phyloP scores from a whole-genome alignment of 805 yeast species.

The Teunomyces cretensis region DNA sequence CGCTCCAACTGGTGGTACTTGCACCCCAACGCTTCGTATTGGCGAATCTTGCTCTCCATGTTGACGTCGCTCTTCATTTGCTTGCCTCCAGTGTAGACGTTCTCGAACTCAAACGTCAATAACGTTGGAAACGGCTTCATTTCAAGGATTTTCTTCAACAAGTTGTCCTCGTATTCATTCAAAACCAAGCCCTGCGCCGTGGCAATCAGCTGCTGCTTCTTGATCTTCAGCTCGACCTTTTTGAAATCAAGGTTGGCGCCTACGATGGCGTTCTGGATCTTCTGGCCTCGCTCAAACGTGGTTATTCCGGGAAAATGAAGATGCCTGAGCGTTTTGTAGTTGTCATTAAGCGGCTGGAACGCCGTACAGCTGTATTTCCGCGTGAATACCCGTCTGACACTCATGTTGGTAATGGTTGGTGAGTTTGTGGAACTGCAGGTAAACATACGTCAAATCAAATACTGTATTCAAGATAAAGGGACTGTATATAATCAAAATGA shows the following conservation, averaged over 20 bases:
- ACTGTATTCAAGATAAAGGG: no score
- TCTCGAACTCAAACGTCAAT: slow-evolving; percentile 79
- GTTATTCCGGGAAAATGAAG: slow-evolving; percentile 44
- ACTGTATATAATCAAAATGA: neutral
- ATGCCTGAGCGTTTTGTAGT: slow-evolving; percentile 37
- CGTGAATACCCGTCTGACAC: neutral
- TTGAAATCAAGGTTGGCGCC: slow-evolving; percentile 59
- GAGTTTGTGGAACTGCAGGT: neutral
- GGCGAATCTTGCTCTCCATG: slow-evolving; percentile 22
- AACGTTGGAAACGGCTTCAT: slow-evolving; percentile 64
- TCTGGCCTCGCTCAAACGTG: slow-evolving; percentile 46
- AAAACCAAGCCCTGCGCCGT: slow-evolving; percentile 39
- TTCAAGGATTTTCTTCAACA: slow-evolving; percentile 42
- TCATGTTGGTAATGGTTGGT: neutral
- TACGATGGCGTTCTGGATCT: slow-evolving; percentile 57
- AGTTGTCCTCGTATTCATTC: slow-evolving; percentile 47
- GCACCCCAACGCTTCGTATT: slow-evolving; percentile 44
- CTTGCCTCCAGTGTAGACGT: slow-evolving; percentile 90
- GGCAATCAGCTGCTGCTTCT: slow-evolving; percentile 37
- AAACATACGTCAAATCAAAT: no score
- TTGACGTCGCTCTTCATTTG: slow-evolving; percentile 61
- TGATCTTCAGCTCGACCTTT: slow-evolving; percentile 49
- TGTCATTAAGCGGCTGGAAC: slow-evolving; percentile 32
- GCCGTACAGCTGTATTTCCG: slow-evolving; percentile 13
- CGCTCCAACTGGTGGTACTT: slow-evolving; percentile 74